These are phyloP conservation scores for Kwoniella dendrophila DNA, from an alignment of 768 basidiomycete genomes.

Conservation along the genomic window DNA sequence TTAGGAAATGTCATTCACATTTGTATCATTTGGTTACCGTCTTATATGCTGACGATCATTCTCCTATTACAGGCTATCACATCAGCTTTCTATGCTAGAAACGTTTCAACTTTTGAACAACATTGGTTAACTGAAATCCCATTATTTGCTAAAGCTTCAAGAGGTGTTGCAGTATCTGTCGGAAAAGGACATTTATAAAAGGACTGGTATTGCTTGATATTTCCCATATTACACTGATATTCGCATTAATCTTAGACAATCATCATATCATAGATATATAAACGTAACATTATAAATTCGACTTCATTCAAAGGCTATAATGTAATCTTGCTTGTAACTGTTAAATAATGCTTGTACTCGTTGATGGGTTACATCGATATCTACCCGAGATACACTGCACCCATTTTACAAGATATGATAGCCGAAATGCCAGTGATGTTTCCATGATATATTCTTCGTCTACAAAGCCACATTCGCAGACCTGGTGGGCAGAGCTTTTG, in stretches of 20 bases:
- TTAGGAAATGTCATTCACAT: constrained; percentile 19
- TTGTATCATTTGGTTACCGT: constrained; percentile 61
- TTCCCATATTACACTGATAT: too few relatives aligned
- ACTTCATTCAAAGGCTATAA: too few relatives aligned
- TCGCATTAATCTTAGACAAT: neutral
- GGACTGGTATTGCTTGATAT: neutral
- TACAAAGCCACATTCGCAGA: too few relatives aligned
- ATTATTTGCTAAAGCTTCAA: constrained; percentile 35
- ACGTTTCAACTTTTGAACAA: constrained; percentile 80
- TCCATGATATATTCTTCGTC: too few relatives aligned
- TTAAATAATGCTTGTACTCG: too few relatives aligned
- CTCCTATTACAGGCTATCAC: constrained; percentile 49
- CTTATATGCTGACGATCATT: neutral
- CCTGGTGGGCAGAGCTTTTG: too few relatives aligned
- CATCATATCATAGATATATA: neutral
- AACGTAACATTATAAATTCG: too few relatives aligned
- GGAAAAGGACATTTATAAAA: constrained; percentile 13
- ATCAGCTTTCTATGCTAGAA: constrained; percentile 76
- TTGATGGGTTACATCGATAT: too few relatives aligned
- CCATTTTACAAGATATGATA: too few relatives aligned
- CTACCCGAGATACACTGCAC: too few relatives aligned
- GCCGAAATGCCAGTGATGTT: too few relatives aligned
- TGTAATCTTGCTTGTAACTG: too few relatives aligned
- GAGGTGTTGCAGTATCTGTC: constrained; percentile 10
- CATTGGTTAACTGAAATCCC: constrained; percentile 57